Evolutionary conservation across 805 yeast species (phyloP), one percentile per base, ranked within the genome.

Genomic region (Nakazawaea molendinolei): DNA sequence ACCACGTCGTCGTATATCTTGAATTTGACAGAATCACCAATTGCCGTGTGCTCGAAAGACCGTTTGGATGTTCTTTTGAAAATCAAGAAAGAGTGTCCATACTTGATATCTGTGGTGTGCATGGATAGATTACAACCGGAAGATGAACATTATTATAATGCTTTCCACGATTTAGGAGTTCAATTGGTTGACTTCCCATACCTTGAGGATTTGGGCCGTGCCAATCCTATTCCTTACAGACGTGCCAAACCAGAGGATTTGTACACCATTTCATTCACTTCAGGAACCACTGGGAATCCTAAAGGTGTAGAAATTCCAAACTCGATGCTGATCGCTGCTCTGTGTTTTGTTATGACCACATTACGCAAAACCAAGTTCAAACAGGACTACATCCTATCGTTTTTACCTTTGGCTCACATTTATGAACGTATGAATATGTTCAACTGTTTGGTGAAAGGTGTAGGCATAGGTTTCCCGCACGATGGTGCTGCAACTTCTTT

Each of bases 231-330:
- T 49, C 53, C 27, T 2, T 52, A 48, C 25, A 40, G 52, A 19
- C 72, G 73, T 9, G 82, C 86, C 18, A 58, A 54, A 1, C 71
- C 77, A 1, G 67, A 71, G 12, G 67, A 71, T 17, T 31, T 70
- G 14, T 76, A 74, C 51, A 77, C 87, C 13, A 71, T 81, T 32
- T 74, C 80, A 6, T 80, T 79, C 52, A 81, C 89, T 2, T 76
- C 85, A 0, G 89, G 89, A 22, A 80, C 89, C 2, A 79, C 87
- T 1, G 86, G 86, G 13, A 56, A 68, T 13, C 89, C 89, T 32
- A 80, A 81, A 55, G 89, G 89, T 36, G 87, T 76, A 13, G 71
- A 69, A 16, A 49, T 67, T 33, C 61, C 71, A 7, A 86, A 80
- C 33, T 57, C 59, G 8, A 69, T 68, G 48, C 63, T 71, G 8